phyloP scores from a whole-genome alignment of 306 rosid species.

The Medicago lupulina region DNA sequence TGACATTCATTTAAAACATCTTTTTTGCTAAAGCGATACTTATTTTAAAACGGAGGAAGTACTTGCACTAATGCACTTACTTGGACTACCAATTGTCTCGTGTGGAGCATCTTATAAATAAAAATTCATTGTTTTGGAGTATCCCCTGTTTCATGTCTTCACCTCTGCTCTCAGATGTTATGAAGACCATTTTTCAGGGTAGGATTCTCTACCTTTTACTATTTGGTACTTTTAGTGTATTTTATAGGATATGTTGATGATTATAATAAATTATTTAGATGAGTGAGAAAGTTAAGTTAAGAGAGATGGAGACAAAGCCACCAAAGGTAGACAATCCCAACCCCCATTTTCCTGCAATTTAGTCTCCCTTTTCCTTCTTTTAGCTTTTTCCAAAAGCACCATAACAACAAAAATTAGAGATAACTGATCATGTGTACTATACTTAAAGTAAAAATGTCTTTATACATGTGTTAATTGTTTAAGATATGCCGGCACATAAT shows the following conservation, averaged over 20 bases:
- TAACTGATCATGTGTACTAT: not conserved
- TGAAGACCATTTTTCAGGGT: not conserved
- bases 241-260: too few species aligned
- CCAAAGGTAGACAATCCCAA: too few species aligned
- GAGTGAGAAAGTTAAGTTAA: too few species aligned
- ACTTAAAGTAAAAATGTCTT: constrained; percentile 6
- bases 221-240: too few species aligned
- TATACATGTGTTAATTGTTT: constrained; percentile 25
- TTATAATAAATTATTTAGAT: too few species aligned
- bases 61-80: too few species aligned
- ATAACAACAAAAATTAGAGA: not conserved
- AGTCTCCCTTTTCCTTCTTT: not conserved
- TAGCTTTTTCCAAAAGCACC: not conserved
- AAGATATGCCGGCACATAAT: not conserved
- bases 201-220: too few species aligned
- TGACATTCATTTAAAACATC: too few species aligned
- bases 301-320: too few species aligned
- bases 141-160: not conserved
- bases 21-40: too few species aligned
- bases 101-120: not conserved
- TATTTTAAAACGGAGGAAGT: too few species aligned
- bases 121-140: not conserved
- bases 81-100: not conserved
- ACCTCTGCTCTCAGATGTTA: not conserved
- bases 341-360: not conserved